Evolutionary conservation across 306 rosid species (phyloP).

Genomic region (Potentilla sterilis): DNA sequence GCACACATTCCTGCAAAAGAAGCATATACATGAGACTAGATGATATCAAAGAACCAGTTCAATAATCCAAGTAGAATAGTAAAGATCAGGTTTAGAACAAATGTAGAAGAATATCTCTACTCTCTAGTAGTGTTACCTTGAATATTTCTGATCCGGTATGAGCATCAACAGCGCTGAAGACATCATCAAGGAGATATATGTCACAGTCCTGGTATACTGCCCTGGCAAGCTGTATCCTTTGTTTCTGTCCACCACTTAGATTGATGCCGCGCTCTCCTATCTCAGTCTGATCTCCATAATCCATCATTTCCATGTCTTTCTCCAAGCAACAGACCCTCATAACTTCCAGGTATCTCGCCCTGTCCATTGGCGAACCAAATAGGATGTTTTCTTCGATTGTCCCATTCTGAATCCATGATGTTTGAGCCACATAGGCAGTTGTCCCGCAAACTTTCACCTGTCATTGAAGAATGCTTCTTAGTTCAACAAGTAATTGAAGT

Average conservation of each 20-base stretch:
- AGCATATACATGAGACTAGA: background rate
- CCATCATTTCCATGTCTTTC: slow-evolving; percentile 95
- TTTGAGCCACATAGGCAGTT: slow-evolving; percentile 90
- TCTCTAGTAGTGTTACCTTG: slow-evolving; percentile 44
- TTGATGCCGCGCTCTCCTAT: slow-evolving; percentile 99
- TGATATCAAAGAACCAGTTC: slow-evolving; percentile 1
- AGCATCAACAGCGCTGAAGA: slow-evolving; percentile 98
- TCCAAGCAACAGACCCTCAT: slow-evolving; percentile 83
- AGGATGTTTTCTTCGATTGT: slow-evolving; percentile 87
- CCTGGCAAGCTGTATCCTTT: slow-evolving; percentile 90
- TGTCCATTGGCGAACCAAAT: slow-evolving; percentile 75
- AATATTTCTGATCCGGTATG: slow-evolving; percentile 95
- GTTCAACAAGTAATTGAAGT: background rate
- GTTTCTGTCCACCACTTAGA: slow-evolving; percentile 97
- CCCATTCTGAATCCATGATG: slow-evolving; percentile 97
- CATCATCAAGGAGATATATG: slow-evolving; percentile 88
- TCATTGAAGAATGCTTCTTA: slow-evolving; percentile 16
- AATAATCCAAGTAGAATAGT: background rate
- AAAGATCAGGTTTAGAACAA: slow-evolving; percentile 1
- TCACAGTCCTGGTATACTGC: slow-evolving; percentile 89
- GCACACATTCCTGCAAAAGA: slow-evolving; percentile 77
- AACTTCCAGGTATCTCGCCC: slow-evolving; percentile 59
- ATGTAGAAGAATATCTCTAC: background rate
- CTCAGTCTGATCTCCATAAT: slow-evolving; percentile 87
- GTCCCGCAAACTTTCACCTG: slow-evolving; percentile 87